These are phyloP conservation scores for Usnea hakonensis DNA, from an alignment of 495 filamentous ascomycete genomes.

Conservation along the genomic window DNA sequence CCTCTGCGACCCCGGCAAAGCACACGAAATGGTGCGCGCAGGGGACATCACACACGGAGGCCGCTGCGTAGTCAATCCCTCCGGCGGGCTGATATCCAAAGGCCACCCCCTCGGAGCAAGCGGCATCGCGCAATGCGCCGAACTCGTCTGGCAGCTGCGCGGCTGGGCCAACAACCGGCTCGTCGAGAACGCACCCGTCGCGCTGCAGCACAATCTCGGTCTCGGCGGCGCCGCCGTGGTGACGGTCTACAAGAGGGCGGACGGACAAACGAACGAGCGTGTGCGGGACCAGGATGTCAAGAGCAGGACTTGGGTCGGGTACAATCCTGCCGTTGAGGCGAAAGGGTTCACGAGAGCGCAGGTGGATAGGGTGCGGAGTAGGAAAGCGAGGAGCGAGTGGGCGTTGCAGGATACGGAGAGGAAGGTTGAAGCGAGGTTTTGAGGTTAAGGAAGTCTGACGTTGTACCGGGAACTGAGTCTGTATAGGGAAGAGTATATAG, in stretches of 20 bases:
- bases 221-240: constrained; percentile 87
- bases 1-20: constrained; percentile 69
- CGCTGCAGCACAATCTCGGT: constrained; percentile 90
- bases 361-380: constrained; percentile 62
- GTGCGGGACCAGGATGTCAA: constrained; percentile 53
- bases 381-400: constrained; percentile 58
- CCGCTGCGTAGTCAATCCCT: constrained; percentile 83
- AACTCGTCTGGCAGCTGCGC: constrained; percentile 90
- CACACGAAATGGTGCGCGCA: constrained; percentile 80
- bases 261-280: constrained; percentile 53
- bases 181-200: constrained; percentile 56
- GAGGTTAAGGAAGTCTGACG: no score
- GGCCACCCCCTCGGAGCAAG: constrained; percentile 92
- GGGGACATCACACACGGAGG: constrained; percentile 93
- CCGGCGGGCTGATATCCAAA: constrained; percentile 89
- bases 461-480: background rate
- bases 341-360: constrained; percentile 76
- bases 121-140: constrained; percentile 89
- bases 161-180: constrained; percentile 93
- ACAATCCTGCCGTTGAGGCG: constrained; percentile 89
- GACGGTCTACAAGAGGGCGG: constrained; percentile 82
- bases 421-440: constrained; percentile 61
- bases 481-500: background rate
- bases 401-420: constrained; percentile 65
- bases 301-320: constrained; percentile 61